phyloP scores from a whole-genome alignment of 2,329 filamentous ascomycete genomes.

The Microsporum audouinii region DNA sequence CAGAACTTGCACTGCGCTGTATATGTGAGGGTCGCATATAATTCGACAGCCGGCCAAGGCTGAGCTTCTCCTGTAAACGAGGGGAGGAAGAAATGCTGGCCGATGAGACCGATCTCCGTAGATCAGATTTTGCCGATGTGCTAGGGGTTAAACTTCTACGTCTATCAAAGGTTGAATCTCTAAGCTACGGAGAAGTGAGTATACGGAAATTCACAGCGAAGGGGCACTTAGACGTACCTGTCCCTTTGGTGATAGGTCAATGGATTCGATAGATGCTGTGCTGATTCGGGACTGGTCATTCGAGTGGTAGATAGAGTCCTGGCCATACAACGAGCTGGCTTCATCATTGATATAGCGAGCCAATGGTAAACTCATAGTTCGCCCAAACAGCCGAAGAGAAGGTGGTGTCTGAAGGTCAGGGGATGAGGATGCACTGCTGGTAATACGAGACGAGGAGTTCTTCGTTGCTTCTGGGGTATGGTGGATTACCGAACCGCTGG shows the following conservation, averaged over 20 bases:
- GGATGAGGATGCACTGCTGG: neutral
- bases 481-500: constrained; percentile 21
- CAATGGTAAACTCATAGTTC: constrained; percentile 28
- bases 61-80: neutral
- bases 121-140: neutral
- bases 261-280: constrained; percentile 19
- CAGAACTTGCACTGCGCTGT: neutral
- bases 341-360: constrained; percentile 32
- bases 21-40: neutral
- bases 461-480: neutral
- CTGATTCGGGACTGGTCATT: constrained; percentile 9
- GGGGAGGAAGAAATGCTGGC: constrained; percentile 5
- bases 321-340: constrained; percentile 21
- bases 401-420: neutral
- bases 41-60: neutral
- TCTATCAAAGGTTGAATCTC: constrained; percentile 2
- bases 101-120: constrained; percentile 10
- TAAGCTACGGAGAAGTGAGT: constrained; percentile 1
- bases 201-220: neutral
- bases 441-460: neutral
- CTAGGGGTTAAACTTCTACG: constrained; percentile 1
- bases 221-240: constrained; percentile 7
- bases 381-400: constrained; percentile 13
- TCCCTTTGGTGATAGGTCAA: constrained; percentile 18
- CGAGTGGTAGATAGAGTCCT: constrained; percentile 12